Conservation (phyloP, 2,329 filamentous ascomycete genomes). For the Colletotrichum caudatum region DNA sequence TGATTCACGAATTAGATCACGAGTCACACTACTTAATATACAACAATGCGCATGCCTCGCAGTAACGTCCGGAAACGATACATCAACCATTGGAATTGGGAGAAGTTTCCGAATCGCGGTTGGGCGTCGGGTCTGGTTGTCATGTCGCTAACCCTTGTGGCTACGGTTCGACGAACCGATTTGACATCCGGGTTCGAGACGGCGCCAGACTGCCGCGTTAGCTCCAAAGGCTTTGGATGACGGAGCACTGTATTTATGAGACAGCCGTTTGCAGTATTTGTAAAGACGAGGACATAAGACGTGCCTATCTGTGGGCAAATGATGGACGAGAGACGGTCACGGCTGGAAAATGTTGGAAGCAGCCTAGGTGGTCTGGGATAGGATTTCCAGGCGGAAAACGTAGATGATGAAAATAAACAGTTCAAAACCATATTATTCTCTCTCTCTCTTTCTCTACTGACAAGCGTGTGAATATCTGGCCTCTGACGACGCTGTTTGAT, state of each 20-base stretch:
- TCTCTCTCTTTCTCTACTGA: not conserved
- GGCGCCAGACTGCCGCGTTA: not conserved
- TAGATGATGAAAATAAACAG: slow-evolving; percentile 21
- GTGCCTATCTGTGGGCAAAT: slow-evolving; percentile 21
- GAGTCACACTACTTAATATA: slow-evolving; percentile 35
- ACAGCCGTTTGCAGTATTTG: slow-evolving; percentile 14
- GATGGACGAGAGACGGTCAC: slow-evolving; percentile 3
- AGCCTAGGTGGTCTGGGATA: not conserved
- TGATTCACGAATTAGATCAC: slow-evolving; percentile 33
- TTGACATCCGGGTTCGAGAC: slow-evolving; percentile 2
- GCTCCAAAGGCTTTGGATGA: not conserved
- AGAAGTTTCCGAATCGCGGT: not conserved
- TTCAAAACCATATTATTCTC: not conserved
- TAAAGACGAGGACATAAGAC: slow-evolving; percentile 2
- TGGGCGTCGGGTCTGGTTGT: slow-evolving; percentile 1
- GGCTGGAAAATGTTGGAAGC: slow-evolving; percentile 1
- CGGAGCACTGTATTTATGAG: slow-evolving; percentile 12
- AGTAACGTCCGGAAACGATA: slow-evolving; percentile 16
- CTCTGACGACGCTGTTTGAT: not conserved
- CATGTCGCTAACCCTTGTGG: slow-evolving; percentile 5
- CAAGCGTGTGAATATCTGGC: not conserved
- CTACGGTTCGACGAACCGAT: slow-evolving; percentile 8
- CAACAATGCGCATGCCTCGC: slow-evolving; percentile 22
- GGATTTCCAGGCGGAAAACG: slow-evolving; percentile 22
- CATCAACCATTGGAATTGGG: slow-evolving; percentile 1